These are phyloP conservation scores for Bruguiera gymnorhiza DNA, from an alignment of 345 rosid species.

Conservation along the genomic window DNA sequence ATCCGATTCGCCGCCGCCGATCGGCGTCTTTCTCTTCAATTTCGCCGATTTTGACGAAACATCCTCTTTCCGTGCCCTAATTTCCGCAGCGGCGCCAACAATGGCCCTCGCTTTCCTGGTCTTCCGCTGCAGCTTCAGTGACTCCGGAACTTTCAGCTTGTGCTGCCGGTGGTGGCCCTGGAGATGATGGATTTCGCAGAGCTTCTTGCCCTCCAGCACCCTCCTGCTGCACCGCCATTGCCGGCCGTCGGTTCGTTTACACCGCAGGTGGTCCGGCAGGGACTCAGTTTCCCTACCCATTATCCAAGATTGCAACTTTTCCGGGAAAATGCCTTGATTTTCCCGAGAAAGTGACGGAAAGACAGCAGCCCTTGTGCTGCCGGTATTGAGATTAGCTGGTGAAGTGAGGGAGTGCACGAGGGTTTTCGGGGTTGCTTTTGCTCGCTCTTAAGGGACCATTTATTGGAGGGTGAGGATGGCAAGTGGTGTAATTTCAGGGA, in stretches of 20 bases:
- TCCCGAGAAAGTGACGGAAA: slow-evolving; percentile 22
- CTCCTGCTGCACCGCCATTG: slow-evolving; percentile 86
- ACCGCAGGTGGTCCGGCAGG: slow-evolving; percentile 77
- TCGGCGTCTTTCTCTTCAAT: slow-evolving; percentile 28
- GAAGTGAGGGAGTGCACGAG: not conserved
- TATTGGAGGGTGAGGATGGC: slow-evolving; percentile 29
- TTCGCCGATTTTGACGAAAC: slow-evolving; percentile 23
- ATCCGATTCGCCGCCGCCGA: not conserved
- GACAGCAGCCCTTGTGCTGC: slow-evolving; percentile 18
- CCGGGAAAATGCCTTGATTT: slow-evolving; percentile 12
- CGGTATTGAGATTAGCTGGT: not conserved
- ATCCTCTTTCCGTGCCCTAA: slow-evolving; percentile 56
- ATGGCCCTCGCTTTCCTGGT: slow-evolving; percentile 19
- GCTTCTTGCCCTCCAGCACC: slow-evolving; percentile 73
- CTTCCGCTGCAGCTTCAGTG: slow-evolving; percentile 54
- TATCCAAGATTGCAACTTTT: slow-evolving; percentile 6
- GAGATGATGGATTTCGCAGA: slow-evolving; percentile 74
- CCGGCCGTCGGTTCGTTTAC: slow-evolving; percentile 87
- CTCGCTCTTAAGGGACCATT: slow-evolving; percentile 10
- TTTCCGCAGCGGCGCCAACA: slow-evolving; percentile 10
- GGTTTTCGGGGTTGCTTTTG: not conserved
- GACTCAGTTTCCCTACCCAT: slow-evolving; percentile 38
- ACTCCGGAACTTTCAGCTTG: slow-evolving; percentile 59
- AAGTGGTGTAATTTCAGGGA: slow-evolving; percentile 34
- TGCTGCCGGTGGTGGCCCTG: slow-evolving; percentile 57